Percentiles rank a stretch among this genome's conserved stretches.
These are phyloP conservation scores for Protomyces inundatus DNA, from an alignment of 1,139 yeast genomes.

Conservation along the genomic window DNA sequence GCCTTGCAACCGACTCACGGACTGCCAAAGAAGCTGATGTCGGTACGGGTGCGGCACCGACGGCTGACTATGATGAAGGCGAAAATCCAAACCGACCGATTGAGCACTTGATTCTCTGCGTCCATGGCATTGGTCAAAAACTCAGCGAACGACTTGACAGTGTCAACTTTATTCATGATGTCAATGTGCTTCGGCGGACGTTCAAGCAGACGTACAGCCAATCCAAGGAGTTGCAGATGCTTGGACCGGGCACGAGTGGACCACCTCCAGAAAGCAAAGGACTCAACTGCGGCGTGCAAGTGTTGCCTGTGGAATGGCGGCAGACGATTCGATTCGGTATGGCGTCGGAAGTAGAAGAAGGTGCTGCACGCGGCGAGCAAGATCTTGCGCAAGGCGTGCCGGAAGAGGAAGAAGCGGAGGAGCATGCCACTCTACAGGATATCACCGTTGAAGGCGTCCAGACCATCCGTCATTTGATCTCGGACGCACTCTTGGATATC, in stretches of 20 bases:
- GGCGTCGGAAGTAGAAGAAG: conserved; percentile 28
- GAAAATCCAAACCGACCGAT: conserved; percentile 45
- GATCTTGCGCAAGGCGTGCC: conserved; percentile 24
- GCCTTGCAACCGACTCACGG: conserved; percentile 20
- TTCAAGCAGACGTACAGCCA: conserved; percentile 33
- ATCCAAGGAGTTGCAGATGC: conserved; percentile 35
- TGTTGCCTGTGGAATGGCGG: conserved; percentile 33
- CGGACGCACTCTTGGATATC: conserved; percentile 85
- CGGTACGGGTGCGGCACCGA: conserved; percentile 26
- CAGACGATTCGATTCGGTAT: conserved; percentile 35
- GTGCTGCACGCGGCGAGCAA: conserved; percentile 29
- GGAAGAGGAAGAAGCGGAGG: conserved; percentile 31
- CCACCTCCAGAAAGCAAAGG: conserved; percentile 40
- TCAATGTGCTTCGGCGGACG: conserved; percentile 57
- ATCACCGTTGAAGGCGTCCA: conserved; percentile 74
- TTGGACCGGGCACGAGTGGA: conserved; percentile 36
- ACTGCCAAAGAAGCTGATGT: conserved; percentile 26
- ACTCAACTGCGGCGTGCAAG: conserved; percentile 32
- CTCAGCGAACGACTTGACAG: conserved; percentile 73
- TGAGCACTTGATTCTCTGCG: conserved; percentile 74
- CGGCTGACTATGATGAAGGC: conserved; percentile 23
- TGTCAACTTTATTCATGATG: conserved; percentile 80
- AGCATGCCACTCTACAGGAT: conserved; percentile 62
- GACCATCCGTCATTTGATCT: conserved; percentile 67
- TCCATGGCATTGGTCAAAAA: conserved; percentile 93